Evolutionary conservation across 2,329 filamentous ascomycete genomes (phyloP).

Genomic region (Lizonia empirigonia): DNA sequence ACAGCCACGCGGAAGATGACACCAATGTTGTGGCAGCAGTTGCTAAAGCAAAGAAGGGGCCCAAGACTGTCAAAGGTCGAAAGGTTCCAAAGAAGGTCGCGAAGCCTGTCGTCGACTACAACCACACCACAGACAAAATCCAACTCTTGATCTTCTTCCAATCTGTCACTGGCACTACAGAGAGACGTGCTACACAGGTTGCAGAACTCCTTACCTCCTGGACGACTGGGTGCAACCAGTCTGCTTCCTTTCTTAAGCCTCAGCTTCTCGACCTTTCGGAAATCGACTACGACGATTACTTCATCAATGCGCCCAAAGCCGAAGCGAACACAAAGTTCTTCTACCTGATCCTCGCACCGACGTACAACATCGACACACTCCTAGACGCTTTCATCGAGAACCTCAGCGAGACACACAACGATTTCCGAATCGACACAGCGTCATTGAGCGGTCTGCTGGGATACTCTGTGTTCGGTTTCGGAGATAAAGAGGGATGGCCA

Average conservation of each 20-base stretch:
- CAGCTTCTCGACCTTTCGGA: constrained; percentile 79
- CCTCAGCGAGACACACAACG: constrained; percentile 89
- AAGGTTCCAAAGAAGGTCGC: constrained; percentile 30
- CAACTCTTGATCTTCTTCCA: constrained; percentile 87
- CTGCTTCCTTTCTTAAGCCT: constrained; percentile 59
- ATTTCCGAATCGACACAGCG: constrained; percentile 93
- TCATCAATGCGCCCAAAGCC: constrained; percentile 74
- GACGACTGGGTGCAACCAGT: constrained; percentile 37
- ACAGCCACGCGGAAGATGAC: constrained; percentile 40
- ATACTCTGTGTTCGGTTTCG: constrained; percentile 93
- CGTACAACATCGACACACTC: constrained; percentile 94
- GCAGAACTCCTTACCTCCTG: constrained; percentile 59
- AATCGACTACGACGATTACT: constrained; percentile 91
- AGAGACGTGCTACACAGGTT: constrained; percentile 71
- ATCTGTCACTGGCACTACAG: constrained; percentile 82
- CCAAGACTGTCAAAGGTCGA: constrained; percentile 49
- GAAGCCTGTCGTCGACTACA: constrained; percentile 27
- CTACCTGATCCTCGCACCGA: constrained; percentile 84
- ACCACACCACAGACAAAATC: constrained; percentile 54
- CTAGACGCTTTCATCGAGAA: constrained; percentile 87
- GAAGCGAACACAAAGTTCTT: constrained; percentile 66
- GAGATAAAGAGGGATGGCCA: constrained; percentile 90
- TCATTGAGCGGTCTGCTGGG: constrained; percentile 77
- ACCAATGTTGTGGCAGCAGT: constrained; percentile 24
- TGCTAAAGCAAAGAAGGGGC: constrained; percentile 37